phyloP scores from a whole-genome alignment of 2,329 filamentous ascomycete species.

The Claviceps sp. region DNA sequence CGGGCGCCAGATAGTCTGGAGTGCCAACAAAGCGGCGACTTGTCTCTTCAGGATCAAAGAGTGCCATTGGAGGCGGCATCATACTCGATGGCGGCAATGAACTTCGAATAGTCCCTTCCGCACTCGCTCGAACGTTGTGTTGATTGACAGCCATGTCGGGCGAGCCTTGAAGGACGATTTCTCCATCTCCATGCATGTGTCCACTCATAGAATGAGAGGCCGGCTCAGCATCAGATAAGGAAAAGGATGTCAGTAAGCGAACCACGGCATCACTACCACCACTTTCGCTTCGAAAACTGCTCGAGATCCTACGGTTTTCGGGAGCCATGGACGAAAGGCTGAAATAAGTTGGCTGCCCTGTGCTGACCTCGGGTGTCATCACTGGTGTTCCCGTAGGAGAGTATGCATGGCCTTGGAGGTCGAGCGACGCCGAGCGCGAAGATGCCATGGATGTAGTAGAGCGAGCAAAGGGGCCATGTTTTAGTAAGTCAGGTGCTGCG shows the following conservation, averaged over 20 bases:
- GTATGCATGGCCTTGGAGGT: slow-evolving; percentile 57
- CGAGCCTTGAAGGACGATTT: slow-evolving; percentile 58
- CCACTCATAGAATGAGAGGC: slow-evolving; percentile 30
- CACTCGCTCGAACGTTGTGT: slow-evolving; percentile 16
- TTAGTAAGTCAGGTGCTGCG: slow-evolving; percentile 81
- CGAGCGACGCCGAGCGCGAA: slow-evolving; percentile 86
- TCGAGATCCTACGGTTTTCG: slow-evolving; percentile 57
- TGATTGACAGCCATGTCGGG: slow-evolving; percentile 53
- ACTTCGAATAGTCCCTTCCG: slow-evolving; percentile 20
- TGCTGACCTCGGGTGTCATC: slow-evolving; percentile 59
- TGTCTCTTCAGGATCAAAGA: slow-evolving; percentile 91
- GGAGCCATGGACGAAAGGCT: slow-evolving; percentile 43
- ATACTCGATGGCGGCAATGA: slow-evolving; percentile 43
- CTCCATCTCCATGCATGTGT: slow-evolving; percentile 58
- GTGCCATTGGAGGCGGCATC: slow-evolving; percentile 82
- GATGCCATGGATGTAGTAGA: slow-evolving; percentile 67
- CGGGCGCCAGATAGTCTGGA: slow-evolving; percentile 90
- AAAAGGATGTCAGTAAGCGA: slow-evolving; percentile 70
- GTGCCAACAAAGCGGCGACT: slow-evolving; percentile 91
- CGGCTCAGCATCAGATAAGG: slow-evolving; percentile 48
- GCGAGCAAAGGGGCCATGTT: slow-evolving; percentile 80
- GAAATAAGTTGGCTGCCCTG: slow-evolving; percentile 90
- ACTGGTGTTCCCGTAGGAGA: slow-evolving; percentile 79
- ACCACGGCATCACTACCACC: slow-evolving; percentile 77
- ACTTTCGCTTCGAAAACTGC: slow-evolving; percentile 76